Percentiles rank a stretch among this genome's conserved stretches.
Conservation (phyloP, 2,329 filamentous ascomycete genomes). For the Pleoardoris graminearum region DNA sequence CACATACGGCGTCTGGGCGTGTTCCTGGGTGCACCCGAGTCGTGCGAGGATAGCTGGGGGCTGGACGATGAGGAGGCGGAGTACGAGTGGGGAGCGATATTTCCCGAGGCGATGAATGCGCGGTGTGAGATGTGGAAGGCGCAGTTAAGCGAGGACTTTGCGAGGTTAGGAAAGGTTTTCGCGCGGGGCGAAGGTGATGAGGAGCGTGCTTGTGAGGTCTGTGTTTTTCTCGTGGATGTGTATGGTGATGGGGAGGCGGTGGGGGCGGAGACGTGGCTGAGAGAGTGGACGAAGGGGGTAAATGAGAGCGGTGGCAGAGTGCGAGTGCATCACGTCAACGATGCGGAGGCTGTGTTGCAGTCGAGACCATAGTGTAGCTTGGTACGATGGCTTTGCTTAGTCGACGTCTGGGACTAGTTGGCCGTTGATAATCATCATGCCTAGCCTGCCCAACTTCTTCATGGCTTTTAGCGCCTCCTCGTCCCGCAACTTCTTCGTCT, state of each 20-base stretch:
- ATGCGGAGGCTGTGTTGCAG: too few relatives aligned
- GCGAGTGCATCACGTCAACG: too few relatives aligned
- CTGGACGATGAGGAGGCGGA: conserved; percentile 4
- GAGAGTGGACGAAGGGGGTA: neutral
- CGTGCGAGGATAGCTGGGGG: neutral
- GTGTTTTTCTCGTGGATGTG: neutral
- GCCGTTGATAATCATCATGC: conserved; percentile 74
- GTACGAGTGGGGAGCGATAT: conserved; percentile 1
- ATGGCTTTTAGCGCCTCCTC: conserved; percentile 69
- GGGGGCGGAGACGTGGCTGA: neutral
- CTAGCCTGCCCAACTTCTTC: conserved; percentile 63
- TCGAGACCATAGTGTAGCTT: too few relatives aligned
- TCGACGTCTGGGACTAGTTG: conserved; percentile 73
- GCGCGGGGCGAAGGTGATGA: neutral
- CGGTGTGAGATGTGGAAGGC: conserved; percentile 1
- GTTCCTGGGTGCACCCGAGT: conserved; percentile 1
- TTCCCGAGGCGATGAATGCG: neutral
- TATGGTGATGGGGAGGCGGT: neutral
- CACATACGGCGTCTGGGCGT: conserved; percentile 1
- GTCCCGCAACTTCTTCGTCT: conserved; percentile 68
- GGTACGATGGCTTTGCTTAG: conserved; percentile 36
- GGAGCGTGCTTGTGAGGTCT: too few relatives aligned
- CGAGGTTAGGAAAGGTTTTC: neutral
- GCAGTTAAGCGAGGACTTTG: conserved; percentile 5
- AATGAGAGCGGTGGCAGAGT: neutral